A percentile compares a stretch with the other conserved stretches of the same genome.
phyloP scores from a whole-genome alignment of 495 filamentous ascomycete genomes.

The Physcia stellaris region DNA sequence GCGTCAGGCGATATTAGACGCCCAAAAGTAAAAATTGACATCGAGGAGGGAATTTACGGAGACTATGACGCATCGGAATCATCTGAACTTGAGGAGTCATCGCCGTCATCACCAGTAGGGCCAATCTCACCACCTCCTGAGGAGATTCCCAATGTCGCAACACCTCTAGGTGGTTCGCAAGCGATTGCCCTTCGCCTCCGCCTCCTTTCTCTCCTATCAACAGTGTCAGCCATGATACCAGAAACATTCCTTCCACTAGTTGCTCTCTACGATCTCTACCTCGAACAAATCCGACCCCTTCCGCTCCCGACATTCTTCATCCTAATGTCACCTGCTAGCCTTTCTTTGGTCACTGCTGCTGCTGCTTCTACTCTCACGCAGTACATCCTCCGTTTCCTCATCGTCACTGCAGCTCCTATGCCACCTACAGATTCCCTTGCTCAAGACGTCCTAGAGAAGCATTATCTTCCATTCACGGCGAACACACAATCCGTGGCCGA shows the following conservation, averaged over 20 bases:
- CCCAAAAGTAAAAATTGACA: constrained; percentile 36
- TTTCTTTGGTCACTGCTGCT: constrained; percentile 30
- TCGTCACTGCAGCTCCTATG: constrained; percentile 41
- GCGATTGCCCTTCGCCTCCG: constrained; percentile 51
- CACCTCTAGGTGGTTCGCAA: constrained; percentile 35
- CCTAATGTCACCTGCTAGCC: constrained; percentile 44
- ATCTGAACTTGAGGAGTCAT: constrained; percentile 15
- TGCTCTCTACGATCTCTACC: constrained; percentile 55
- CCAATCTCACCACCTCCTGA: neutral
- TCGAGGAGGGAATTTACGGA: constrained; percentile 43
- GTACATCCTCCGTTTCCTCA: constrained; percentile 46
- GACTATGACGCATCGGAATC: constrained; percentile 40
- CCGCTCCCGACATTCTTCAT: constrained; percentile 57
- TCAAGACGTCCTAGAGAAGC: constrained; percentile 44
- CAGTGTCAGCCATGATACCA: constrained; percentile 29
- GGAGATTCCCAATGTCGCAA: constrained; percentile 16
- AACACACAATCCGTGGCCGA: constrained; percentile 46
- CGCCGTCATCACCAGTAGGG: constrained; percentile 1
- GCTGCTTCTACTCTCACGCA: constrained; percentile 51
- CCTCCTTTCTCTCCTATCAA: constrained; percentile 41
- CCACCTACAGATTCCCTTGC: constrained; percentile 35
- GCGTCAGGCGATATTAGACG: constrained; percentile 24
- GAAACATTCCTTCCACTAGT: constrained; percentile 32
- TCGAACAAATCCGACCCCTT: constrained; percentile 49
- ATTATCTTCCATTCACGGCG: constrained; percentile 62